Evolutionary conservation across 2,329 filamentous ascomycete genomes (phyloP).

Genomic region (Colletotrichum brevisporum): DNA sequence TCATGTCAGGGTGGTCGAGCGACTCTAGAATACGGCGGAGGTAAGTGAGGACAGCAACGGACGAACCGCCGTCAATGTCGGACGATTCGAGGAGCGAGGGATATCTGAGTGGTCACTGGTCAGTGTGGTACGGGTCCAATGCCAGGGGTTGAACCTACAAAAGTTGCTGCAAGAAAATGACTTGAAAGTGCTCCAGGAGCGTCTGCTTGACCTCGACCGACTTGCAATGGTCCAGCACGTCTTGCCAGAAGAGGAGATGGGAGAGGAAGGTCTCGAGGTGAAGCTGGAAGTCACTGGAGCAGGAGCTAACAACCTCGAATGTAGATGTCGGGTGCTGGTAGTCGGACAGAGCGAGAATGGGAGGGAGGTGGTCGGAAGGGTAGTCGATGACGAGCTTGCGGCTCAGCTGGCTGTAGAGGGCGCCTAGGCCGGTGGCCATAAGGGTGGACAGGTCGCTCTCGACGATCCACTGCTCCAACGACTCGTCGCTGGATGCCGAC

Average conservation of each 20-base stretch:
- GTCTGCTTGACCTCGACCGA: constrained; percentile 94
- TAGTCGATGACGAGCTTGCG: constrained; percentile 88
- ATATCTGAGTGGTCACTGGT: constrained; percentile 71
- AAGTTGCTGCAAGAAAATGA: constrained; percentile 94
- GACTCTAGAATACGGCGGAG: constrained; percentile 91
- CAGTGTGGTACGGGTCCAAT: constrained; percentile 11
- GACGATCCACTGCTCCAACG: constrained; percentile 95
- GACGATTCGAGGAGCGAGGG: constrained; percentile 96
- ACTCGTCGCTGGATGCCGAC: constrained; percentile 84
- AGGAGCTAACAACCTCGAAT: constrained; percentile 80
- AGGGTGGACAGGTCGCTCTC: constrained; percentile 96
- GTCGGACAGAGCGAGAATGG: constrained; percentile 90
- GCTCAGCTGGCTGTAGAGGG: constrained; percentile 75
- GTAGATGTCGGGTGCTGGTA: constrained; percentile 81
- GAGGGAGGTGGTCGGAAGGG: constrained; percentile 80
- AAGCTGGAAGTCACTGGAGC: constrained; percentile 82
- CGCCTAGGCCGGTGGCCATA: constrained; percentile 96
- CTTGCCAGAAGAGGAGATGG: constrained; percentile 97
- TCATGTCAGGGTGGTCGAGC: constrained; percentile 92
- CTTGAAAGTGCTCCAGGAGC: constrained; percentile 95
- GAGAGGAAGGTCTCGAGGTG: constrained; percentile 95
- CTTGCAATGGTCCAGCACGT: constrained; percentile 94
- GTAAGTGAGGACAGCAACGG: constrained; percentile 95
- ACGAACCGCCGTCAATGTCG: constrained; percentile 96
- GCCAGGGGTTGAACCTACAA: constrained; percentile 67